These are phyloP conservation scores for Aspergillus spinulosporus DNA, from an alignment of 2,329 filamentous ascomycete species.

Conservation along the genomic window DNA sequence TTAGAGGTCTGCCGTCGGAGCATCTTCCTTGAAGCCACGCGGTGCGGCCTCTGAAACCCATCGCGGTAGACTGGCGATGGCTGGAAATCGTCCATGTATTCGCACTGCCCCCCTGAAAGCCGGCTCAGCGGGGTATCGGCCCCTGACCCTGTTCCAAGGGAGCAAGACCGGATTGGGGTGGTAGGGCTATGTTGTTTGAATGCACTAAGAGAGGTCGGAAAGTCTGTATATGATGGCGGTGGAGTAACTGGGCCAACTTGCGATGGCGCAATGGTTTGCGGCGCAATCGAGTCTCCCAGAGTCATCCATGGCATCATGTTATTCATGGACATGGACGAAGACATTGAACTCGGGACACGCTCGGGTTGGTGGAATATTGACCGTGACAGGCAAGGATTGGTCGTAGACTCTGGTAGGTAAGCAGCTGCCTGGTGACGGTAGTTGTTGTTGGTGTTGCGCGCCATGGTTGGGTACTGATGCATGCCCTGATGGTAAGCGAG, in stretches of 20 bases:
- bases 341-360: conserved; percentile 35
- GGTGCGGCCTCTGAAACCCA: conserved; percentile 32
- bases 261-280: conserved; percentile 39
- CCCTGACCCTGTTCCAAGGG: conserved; percentile 37
- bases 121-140: conserved; percentile 39
- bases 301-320: conserved; percentile 42
- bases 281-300: conserved; percentile 34
- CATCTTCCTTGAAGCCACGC: conserved; percentile 35
- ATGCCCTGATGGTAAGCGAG: conserved; percentile 38
- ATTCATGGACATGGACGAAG: conserved; percentile 38
- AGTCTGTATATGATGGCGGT: conserved; percentile 41
- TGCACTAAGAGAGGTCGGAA: conserved; percentile 34
- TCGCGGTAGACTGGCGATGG: conserved; percentile 38
- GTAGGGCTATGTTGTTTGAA: conserved; percentile 40
- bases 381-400: conserved; percentile 42
- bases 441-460: conserved; percentile 27
- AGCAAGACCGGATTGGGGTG: conserved; percentile 38
- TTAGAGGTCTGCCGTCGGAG: conserved; percentile 34
- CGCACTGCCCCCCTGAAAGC: conserved; percentile 34
- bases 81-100: conserved; percentile 39
- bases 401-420: conserved; percentile 41
- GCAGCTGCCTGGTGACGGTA: conserved; percentile 32
- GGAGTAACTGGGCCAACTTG: conserved; percentile 40
- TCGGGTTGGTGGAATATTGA: conserved; percentile 42
- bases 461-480: conserved; percentile 39